These are phyloP conservation scores for Cornus controversa DNA, from an alignment of 148 eudicot genomes.

Conservation along the genomic window DNA sequence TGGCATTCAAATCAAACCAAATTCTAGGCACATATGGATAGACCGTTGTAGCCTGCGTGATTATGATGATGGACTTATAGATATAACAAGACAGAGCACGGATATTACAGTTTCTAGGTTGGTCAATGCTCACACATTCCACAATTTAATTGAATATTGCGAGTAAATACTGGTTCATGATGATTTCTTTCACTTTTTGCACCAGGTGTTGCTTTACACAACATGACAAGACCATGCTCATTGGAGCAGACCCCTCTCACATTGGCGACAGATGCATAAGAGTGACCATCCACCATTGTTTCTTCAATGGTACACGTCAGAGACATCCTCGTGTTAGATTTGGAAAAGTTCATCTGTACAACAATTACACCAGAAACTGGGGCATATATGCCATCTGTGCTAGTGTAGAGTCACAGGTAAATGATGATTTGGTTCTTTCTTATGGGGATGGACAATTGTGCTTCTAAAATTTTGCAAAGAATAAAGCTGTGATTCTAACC, in stretches of 20 bases:
- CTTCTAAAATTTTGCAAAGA: background rate
- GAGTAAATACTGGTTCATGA: background rate
- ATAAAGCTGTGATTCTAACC: background rate
- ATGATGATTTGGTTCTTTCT: background rate
- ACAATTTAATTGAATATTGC: background rate
- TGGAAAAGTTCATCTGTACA: constrained; percentile 79
- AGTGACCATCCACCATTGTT: constrained; percentile 83
- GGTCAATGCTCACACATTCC: constrained; percentile 4
- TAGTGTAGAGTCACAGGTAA: constrained; percentile 84
- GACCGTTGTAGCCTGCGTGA: constrained; percentile 77
- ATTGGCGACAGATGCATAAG: constrained; percentile 72
- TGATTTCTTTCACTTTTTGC: background rate
- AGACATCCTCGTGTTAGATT: constrained; percentile 80
- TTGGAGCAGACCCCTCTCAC: constrained; percentile 74
- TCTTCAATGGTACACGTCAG: constrained; percentile 76
- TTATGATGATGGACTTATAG: constrained; percentile 79
- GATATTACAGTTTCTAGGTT: constrained; percentile 86
- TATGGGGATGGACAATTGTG: background rate
- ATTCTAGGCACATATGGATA: constrained; percentile 80
- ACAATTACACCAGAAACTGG: constrained; percentile 83
- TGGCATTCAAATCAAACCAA: constrained; percentile 86
- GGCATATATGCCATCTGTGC: constrained; percentile 79
- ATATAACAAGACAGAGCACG: constrained; percentile 71
- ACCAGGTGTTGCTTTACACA: constrained; percentile 58
- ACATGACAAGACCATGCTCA: constrained; percentile 79